Conservation (phyloP, 164 flowering plant genomes). For the Sextonia rubra region DNA sequence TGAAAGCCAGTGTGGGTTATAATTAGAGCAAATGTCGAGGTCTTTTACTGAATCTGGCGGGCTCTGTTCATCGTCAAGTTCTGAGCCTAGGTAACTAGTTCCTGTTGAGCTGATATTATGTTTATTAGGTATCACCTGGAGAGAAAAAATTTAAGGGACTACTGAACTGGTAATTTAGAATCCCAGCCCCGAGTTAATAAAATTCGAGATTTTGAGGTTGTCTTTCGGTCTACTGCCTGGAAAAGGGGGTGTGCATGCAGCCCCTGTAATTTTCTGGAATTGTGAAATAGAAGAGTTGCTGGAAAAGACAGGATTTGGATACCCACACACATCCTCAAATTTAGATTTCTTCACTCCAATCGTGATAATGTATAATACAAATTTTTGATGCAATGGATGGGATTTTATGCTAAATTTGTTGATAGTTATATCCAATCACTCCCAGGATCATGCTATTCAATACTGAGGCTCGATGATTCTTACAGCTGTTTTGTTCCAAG, state of each 20-base stretch:
- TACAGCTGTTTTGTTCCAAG: neutral
- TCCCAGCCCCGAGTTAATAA: no score
- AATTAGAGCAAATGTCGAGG: constrained; percentile 45
- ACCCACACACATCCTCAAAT: neutral
- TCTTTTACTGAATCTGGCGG: constrained; percentile 38
- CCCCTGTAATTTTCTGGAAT: neutral
- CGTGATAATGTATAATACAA: neutral
- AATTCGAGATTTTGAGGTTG: neutral
- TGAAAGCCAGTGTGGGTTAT: constrained; percentile 15
- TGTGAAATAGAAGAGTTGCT: neutral
- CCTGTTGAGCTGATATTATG: neutral
- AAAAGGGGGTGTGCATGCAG: neutral
- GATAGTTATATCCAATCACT: neutral
- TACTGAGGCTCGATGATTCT: neutral
- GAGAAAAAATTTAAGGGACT: neutral
- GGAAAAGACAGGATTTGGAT: neutral
- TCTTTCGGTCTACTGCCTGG: neutral
- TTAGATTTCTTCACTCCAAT: neutral
- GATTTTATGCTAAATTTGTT: neutral
- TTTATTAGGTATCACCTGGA: neutral
- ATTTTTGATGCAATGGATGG: no score
- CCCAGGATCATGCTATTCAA: neutral
- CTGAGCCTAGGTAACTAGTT: constrained; percentile 18
- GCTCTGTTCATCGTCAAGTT: constrained; percentile 21
- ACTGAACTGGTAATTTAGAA: neutral